Evolutionary conservation across 371 early-diverging fungal species (phyloP).

Genomic region (Antonospora locustae): DNA sequence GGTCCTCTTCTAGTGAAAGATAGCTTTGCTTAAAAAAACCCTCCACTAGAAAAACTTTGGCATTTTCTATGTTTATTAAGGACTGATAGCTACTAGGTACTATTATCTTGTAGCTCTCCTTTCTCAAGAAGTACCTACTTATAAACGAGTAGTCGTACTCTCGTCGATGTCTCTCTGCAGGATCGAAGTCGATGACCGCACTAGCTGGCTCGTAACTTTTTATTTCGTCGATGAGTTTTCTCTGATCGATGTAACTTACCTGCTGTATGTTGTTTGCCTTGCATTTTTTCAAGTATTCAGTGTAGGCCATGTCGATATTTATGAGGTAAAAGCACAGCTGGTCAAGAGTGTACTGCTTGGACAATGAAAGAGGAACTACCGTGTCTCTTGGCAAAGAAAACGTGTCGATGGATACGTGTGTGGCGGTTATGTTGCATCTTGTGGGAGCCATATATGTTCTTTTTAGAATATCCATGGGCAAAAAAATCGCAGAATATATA

Average conservation of each 20-base stretch:
- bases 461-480: not conserved
- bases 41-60: constrained; percentile 10
- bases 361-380: not conserved
- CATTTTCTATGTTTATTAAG: constrained; percentile 14
- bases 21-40: not conserved
- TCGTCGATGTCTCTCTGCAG: not conserved
- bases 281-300: constrained; percentile 18
- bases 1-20: constrained; percentile 5
- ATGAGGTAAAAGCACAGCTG: constrained; percentile 18
- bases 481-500: no score
- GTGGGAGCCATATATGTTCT: not conserved
- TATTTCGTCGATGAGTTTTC: constrained; percentile 24
- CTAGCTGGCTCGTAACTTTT: constrained; percentile 4
- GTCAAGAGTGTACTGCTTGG: constrained; percentile 19
- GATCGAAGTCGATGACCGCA: not conserved
- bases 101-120: constrained; percentile 11
- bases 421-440: not conserved
- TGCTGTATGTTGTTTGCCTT: constrained; percentile 5
- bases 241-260: constrained; percentile 26
- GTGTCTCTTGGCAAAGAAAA: not conserved
- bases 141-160: not conserved
- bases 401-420: not conserved
- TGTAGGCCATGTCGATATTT: constrained; percentile 15
- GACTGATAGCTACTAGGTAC: constrained; percentile 19
- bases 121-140: not conserved